phyloP scores from a whole-genome alignment of 768 basidiomycete species.

The Filobasidium floriforme region DNA sequence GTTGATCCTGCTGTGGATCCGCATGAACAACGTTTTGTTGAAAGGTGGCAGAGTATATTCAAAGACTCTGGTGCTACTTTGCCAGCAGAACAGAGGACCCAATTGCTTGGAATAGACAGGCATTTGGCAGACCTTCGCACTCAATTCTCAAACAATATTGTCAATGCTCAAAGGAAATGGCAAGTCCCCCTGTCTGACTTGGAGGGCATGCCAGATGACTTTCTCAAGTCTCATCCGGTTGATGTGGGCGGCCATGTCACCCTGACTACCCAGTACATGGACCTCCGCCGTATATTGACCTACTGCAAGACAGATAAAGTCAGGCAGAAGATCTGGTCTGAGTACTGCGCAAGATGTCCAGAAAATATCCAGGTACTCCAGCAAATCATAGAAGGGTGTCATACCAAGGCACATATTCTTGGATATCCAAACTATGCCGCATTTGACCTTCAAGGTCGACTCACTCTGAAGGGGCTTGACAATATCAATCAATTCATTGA shows the following conservation, averaged over 20 bases:
- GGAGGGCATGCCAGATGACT: background rate
- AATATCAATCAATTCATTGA: background rate
- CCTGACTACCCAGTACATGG: background rate
- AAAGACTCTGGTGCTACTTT: background rate
- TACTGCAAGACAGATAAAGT: background rate
- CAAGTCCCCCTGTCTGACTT: background rate
- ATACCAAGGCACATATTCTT: constrained; percentile 3
- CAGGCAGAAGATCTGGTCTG: background rate
- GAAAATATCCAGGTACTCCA: constrained; percentile 5
- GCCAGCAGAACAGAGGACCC: background rate
- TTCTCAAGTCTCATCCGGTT: background rate
- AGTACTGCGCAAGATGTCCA: background rate
- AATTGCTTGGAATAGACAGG: background rate
- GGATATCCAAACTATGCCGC: constrained; percentile 3
- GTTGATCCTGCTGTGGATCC: background rate
- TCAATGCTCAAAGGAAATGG: background rate
- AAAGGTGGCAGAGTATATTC: background rate
- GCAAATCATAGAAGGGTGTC: constrained; percentile 2
- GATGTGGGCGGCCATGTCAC: background rate
- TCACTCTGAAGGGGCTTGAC: background rate
- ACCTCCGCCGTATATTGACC: background rate
- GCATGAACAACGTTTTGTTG: background rate
- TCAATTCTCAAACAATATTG: background rate
- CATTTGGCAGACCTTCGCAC: background rate
- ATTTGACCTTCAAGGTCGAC: background rate